Evolutionary conservation across 2,329 filamentous ascomycete species (phyloP), one percentile per base, ranked within the genome.

Genomic region (Corynespora cassiicola): DNA sequence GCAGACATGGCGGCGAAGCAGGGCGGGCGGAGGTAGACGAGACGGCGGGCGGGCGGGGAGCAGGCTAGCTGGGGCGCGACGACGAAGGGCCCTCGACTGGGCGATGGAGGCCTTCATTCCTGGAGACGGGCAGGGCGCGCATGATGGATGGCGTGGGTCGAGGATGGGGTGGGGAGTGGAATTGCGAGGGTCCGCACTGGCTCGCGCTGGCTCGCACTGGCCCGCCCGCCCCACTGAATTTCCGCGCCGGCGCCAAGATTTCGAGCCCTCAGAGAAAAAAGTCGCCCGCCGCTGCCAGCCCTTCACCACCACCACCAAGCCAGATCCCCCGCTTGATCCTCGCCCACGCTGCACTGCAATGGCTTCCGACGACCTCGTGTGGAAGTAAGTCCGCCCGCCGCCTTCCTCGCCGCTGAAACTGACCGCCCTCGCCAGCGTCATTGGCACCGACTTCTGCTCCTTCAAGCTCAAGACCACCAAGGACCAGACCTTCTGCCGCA

Each of bases 371-470:
- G 47, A 45, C n/a, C 33, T 45, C n/a, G n/a, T n/a, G n/a, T n/a
- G 4, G 17, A 8, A 7, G 17, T 27, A 6, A 16, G 17, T 12
- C 6, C 12, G 11, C 8, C 8, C 11, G 14, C 25, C 17, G 8
- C 3, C 11, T 12, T n/a, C n/a, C 22, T n/a, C 22, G n/a, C 22
- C 22, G 22, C 22, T 8, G 8, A 8, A 24, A 8, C 22, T n/a
- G 22, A 8, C 8, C 22, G 8, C 22, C 27, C 8, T n/a, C 15
- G 27, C 8, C 27, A 85, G 91, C 69, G 88, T 96, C 41, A 96
- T 96, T 56, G 95, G 95, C 72, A 88, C 94, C 72, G 88, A 92
- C 66, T 95, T 94, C 69, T 97, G 94, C 76, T 86, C 87, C 34
- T 97, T 91, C 78, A 96, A 96, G 68, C 78, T 97, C 54, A 96